Percentiles rank a stretch among this genome's conserved stretches.
phyloP scores from a whole-genome alignment of 2,329 filamentous ascomycete genomes.

The Coniella vitis region DNA sequence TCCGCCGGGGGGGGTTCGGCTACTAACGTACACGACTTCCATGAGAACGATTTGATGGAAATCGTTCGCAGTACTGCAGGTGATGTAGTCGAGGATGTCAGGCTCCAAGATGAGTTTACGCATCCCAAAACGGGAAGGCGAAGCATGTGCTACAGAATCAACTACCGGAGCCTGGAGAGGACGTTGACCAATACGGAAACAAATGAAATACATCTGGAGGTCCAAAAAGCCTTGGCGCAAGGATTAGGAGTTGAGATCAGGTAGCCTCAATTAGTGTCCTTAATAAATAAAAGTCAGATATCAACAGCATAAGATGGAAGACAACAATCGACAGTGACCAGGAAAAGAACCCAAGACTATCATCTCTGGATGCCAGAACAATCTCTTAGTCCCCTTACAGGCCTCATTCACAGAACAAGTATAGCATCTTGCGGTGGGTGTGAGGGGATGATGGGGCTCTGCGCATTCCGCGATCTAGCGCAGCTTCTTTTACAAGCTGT shows the following conservation, averaged over 20 bases:
- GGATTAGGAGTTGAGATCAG: conserved; percentile 75
- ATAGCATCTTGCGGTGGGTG: no score
- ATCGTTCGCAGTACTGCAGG: conserved; percentile 77
- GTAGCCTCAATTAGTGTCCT: conserved; percentile 29
- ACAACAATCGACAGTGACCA: no score
- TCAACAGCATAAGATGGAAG: no score
- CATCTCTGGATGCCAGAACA: no score
- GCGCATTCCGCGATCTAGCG: no score
- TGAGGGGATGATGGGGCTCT: no score
- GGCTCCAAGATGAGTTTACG: conserved; percentile 75
- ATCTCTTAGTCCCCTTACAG: no score
- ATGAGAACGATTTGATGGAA: conserved; percentile 98
- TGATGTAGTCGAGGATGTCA: conserved; percentile 81
- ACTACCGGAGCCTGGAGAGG: conserved; percentile 86
- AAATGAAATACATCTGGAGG: conserved; percentile 65
- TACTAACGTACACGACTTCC: conserved; percentile 50
- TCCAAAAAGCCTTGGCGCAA: conserved; percentile 58
- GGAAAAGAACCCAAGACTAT: no score
- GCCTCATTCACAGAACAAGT: no score
- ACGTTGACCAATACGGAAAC: conserved; percentile 81
- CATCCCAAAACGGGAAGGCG: conserved; percentile 78
- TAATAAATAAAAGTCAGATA: no score
- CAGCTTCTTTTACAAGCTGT: no score
- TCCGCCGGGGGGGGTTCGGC: conserved; percentile 39
- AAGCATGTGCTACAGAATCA: conserved; percentile 88